Conservation (phyloP, 2,329 filamentous ascomycete species). For the Aaosphaeria arxii region DNA sequence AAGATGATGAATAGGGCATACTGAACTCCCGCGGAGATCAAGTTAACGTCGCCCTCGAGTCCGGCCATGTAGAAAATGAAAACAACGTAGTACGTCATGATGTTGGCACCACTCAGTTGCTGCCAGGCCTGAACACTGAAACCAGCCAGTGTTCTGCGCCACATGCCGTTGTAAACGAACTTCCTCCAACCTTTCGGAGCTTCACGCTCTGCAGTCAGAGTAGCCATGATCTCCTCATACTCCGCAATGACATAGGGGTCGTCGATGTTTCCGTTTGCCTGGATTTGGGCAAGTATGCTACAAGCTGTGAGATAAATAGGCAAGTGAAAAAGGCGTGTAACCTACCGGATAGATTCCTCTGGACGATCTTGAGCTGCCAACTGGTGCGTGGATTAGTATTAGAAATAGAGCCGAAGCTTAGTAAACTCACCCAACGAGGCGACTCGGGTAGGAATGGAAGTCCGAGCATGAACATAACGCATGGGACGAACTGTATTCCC, state of each 20-base stretch:
- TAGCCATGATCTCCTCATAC: conserved; percentile 46
- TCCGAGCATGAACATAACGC: conserved; percentile 42
- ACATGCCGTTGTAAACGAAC: conserved; percentile 56
- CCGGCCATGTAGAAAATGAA: conserved; percentile 61
- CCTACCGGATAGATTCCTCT: background rate
- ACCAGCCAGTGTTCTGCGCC: conserved; percentile 55
- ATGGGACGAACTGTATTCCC: conserved; percentile 47
- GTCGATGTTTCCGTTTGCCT: conserved; percentile 43
- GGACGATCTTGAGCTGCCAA: background rate
- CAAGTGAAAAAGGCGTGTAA: background rate
- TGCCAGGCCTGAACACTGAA: conserved; percentile 59
- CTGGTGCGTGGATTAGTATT: background rate
- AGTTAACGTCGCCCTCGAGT: conserved; percentile 51
- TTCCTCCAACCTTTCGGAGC: conserved; percentile 41
- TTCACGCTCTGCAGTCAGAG: conserved; percentile 40
- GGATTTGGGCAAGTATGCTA: conserved; percentile 42
- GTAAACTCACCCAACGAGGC: conserved; percentile 46
- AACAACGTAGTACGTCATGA: conserved; percentile 54
- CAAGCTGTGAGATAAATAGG: background rate
- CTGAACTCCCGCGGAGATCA: conserved; percentile 39
- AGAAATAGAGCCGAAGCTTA: conserved; percentile 24
- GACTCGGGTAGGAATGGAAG: conserved; percentile 47
- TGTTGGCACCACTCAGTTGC: conserved; percentile 36
- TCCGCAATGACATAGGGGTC: conserved; percentile 49
- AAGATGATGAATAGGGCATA: conserved; percentile 44